phyloP scores from a whole-genome alignment of 176 grass and related monocot species.

The Rhynchospora pubera region DNA sequence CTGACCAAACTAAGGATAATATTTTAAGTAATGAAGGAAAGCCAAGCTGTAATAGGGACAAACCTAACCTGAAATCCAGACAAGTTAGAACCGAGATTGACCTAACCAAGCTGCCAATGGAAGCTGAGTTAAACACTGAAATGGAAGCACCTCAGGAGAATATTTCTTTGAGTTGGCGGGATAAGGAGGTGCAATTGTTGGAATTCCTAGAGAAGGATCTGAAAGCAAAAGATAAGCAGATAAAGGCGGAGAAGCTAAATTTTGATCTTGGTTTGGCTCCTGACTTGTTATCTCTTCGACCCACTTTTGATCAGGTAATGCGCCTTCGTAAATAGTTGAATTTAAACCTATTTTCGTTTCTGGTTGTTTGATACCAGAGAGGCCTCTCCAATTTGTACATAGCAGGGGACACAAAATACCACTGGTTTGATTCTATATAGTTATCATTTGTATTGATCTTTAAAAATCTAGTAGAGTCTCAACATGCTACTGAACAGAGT shows the following conservation, averaged over 20 bases:
- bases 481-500: neutral
- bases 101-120: constrained; percentile 10
- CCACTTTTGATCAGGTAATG: constrained; percentile 14
- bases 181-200: constrained; percentile 5
- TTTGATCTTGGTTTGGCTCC: neutral
- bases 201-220: neutral
- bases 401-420: neutral
- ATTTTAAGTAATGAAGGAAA: neutral
- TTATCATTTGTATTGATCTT: neutral
- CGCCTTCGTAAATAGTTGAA: neutral
- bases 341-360: neutral
- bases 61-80: neutral
- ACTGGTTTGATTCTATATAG: neutral
- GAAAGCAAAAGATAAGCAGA: constrained; percentile 8
- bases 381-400: neutral
- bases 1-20: neutral
- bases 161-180: neutral
- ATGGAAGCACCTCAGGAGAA: constrained; percentile 17
- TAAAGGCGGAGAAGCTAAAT: constrained; percentile 1
- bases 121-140: neutral
- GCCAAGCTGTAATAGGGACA: neutral
- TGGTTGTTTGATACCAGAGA: neutral
- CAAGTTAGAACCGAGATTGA: constrained; percentile 9
- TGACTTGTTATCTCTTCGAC: constrained; percentile 10
- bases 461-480: neutral